Evolutionary conservation across 129 eudicot genomes (phyloP).

Genomic region (Saposhnikovia divaricata): DNA sequence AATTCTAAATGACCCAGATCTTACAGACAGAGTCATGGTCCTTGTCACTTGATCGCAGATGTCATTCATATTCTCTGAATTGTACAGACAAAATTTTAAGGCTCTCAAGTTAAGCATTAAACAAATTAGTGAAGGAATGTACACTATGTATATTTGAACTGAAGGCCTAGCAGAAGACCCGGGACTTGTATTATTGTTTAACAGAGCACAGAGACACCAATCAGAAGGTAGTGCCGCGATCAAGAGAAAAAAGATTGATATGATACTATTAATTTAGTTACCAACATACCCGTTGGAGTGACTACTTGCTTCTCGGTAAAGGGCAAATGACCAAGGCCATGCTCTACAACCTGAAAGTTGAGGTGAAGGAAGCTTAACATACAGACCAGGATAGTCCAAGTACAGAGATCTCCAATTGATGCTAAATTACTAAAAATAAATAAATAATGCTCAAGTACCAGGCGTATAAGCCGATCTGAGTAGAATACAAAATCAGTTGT

Average conservation of each 20-base stretch:
- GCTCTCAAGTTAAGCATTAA: background rate
- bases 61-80: background rate
- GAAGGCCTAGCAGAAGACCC: background rate
- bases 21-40: background rate
- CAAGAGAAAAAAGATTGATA: background rate
- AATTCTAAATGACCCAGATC: background rate
- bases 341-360: constrained; percentile 86
- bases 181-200: background rate
- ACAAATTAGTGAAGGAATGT: background rate
- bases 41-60: background rate
- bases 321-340: constrained; percentile 97
- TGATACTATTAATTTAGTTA: background rate
- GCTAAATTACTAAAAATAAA: background rate
- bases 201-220: background rate
- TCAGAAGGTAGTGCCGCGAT: background rate
- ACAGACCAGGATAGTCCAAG: background rate
- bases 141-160: background rate
- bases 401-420: background rate
- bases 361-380: constrained; percentile 3
- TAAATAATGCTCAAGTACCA: constrained; percentile 31
- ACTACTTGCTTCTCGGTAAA: constrained; percentile 91
- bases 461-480: constrained; percentile 89
- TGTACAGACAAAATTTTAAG: background rate
- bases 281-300: constrained; percentile 78
- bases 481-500: constrained; percentile 96